Base-by-base conservation (phyloP, 108 stramenopile species). In the Phaeodactylum tricornutum region DNA sequence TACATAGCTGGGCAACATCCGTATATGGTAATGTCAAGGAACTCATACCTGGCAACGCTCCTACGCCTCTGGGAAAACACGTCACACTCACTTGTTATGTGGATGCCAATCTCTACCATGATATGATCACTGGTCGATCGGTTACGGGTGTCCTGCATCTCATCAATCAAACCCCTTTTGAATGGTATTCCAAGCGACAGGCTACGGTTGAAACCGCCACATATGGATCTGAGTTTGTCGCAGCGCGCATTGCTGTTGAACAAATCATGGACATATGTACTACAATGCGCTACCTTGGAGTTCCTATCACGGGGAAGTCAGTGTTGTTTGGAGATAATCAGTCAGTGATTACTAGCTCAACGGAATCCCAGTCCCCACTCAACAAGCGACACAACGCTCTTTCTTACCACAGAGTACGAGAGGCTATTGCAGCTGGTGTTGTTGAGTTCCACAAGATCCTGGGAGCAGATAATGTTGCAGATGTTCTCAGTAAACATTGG, bases 141-240 rank as follows among this genome's bases (percentile, higher is more conserved):
- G 57, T 50, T n/a, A 59, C 15, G 24, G 49, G 49, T 35, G 22
- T 50, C 22, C 49, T 50, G 3, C 49, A 50, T 42, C 34, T 50
- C 38, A 12, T 50, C 3, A 50, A 50, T 32, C 3, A 50, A 32
- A 50, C 49, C 4, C 49, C 50, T 2, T 51, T 74, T 1, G 29
- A 26, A 8, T 43, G 23, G 30, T 66, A 29, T 14, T 55, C 45
- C 0, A 74, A 69, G 43, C 43, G 36, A 33, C 73, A 69, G 27
- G 55, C 55, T 43, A 67, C 62, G 0, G 54, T 52, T 25, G 67
- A 69, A 37, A 55, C 67, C 9, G 34, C 50, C 8, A 66, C 60
- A 2, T 74, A 48, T 47, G 63, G 67, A 0, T 56, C 54, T 5
- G 64, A 74, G 44, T 50, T 70, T 15, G 52, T 66, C 11, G 59